Percentiles rank a stretch among this genome's conserved stretches.
phyloP scores from a whole-genome alignment of 2,329 filamentous ascomycete genomes.

The Alternaria longipes region DNA sequence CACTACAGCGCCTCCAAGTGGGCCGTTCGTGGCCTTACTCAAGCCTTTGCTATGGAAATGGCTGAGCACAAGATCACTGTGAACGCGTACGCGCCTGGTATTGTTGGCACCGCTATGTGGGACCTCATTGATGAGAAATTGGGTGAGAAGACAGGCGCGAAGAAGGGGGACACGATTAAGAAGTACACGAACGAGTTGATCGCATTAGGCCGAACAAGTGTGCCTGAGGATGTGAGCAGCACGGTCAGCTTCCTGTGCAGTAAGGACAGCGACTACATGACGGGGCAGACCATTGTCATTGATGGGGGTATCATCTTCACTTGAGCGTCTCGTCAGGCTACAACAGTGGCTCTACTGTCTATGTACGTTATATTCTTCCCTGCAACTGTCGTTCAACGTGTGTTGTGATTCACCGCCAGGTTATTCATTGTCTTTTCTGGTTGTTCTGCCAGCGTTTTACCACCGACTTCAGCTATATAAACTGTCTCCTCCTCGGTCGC shows the following conservation, averaged over 20 bases:
- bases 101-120: constrained; percentile 75
- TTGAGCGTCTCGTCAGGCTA: constrained; percentile 3
- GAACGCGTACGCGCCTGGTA: constrained; percentile 73
- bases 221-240: constrained; percentile 70
- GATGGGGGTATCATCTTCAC: constrained; percentile 67
- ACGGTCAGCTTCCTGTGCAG: constrained; percentile 69
- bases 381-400: background rate
- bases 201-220: constrained; percentile 65
- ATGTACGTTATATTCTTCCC: background rate
- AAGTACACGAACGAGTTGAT: constrained; percentile 65
- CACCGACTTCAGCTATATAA: background rate
- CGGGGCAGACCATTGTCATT: constrained; percentile 71
- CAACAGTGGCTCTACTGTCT: background rate
- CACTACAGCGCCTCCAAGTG: constrained; percentile 73
- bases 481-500: background rate
- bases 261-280: constrained; percentile 70
- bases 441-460: background rate
- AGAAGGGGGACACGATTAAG: constrained; percentile 64
- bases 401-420: background rate
- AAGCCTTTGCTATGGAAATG: constrained; percentile 73
- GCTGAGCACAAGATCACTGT: constrained; percentile 71
- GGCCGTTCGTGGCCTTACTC: constrained; percentile 72
- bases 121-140: constrained; percentile 71
- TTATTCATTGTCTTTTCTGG: background rate
- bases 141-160: constrained; percentile 60